Evolutionary conservation across 768 basidiomycete species (phyloP).

Genomic region (Ephemerocybe angulata): DNA sequence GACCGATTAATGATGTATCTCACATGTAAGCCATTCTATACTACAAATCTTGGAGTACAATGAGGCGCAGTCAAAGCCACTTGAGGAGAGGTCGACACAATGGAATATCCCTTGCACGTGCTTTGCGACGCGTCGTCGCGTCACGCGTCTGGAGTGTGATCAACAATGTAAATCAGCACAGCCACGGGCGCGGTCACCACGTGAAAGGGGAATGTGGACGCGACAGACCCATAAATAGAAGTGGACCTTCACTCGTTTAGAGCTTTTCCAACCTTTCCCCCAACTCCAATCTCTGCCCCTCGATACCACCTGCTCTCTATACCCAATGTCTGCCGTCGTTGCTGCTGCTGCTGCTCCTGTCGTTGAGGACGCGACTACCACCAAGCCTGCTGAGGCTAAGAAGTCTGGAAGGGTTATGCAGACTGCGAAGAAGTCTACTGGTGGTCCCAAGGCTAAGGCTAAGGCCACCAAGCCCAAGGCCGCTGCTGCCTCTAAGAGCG

Average conservation of each 20-base stretch:
- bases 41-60: too few relatives aligned
- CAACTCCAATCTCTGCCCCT: constrained; percentile 4
- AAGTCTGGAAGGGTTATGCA: constrained; percentile 14
- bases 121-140: constrained; percentile 11
- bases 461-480: constrained; percentile 25
- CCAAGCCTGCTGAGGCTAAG: constrained; percentile 14
- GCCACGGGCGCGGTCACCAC: constrained; percentile 27
- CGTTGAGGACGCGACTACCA: constrained; percentile 21
- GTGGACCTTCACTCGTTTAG: neutral
- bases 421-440: constrained; percentile 16
- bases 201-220: constrained; percentile 14
- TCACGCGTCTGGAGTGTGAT: constrained; percentile 19
- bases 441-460: constrained; percentile 22
- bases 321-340: constrained; percentile 11
- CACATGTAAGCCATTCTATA: too few relatives aligned
- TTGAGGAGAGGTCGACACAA: neutral
- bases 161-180: constrained; percentile 36
- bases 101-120: constrained; percentile 2
- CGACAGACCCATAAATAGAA: constrained; percentile 11
- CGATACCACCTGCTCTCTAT: constrained; percentile 8
- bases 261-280: constrained; percentile 19
- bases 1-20: constrained; percentile 9
- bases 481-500: constrained; percentile 15
- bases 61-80: too few relatives aligned
- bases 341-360: constrained; percentile 8